Evolutionary conservation across 371 early-diverging fungal species (phyloP), one percentile per base, ranked within the genome.

Genomic region (Syncephalastrum monosporum): DNA sequence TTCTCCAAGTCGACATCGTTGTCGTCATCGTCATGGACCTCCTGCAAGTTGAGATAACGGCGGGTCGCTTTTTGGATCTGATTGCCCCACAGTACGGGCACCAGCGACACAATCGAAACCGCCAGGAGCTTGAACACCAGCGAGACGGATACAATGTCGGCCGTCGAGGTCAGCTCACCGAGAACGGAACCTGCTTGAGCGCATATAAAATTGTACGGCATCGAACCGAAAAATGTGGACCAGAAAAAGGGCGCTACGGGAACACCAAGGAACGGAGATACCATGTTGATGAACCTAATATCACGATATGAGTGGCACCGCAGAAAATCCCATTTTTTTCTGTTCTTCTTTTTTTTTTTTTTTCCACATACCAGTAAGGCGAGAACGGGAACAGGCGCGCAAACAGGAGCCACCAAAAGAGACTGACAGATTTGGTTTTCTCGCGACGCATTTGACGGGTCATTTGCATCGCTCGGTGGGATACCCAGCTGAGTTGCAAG

Each of bases 341-440:
- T n/a, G n/a, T n/a, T 16, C 19, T 21, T 21, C 21, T 21, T 0
- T 21, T 57, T 29, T 48, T 19, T 12, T 17, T 16, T 14, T 49
- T 10, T 8, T 16, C 23, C 23, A 53, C 16, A 16, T 61, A 63
- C 79, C 79, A 79, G 52, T 79, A 79, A n/a, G 79, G 79, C 14
- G 76, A 65, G 56, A 79, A 75, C 14, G 79, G 79, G 42, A 79
- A 79, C 10, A 79, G 46, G 5, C 79, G 60, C 3, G 64, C 67
- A 61, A 79, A 79, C 15, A 79, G 46, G 15, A 79, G 51, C 79
- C 79, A 79, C 75, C 75, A 79, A 55, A 79, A 78, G 0, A 78
- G 50, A n/a, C 72, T 72, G 3, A 65, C 65, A 10, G 57, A 55
- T 21, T 42, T 61, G 13, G 50, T 49, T 13, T 51, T 62, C 17